These are phyloP conservation scores for Monosporascus sp. DNA, from an alignment of 2,329 filamentous ascomycete genomes.

Conservation along the genomic window DNA sequence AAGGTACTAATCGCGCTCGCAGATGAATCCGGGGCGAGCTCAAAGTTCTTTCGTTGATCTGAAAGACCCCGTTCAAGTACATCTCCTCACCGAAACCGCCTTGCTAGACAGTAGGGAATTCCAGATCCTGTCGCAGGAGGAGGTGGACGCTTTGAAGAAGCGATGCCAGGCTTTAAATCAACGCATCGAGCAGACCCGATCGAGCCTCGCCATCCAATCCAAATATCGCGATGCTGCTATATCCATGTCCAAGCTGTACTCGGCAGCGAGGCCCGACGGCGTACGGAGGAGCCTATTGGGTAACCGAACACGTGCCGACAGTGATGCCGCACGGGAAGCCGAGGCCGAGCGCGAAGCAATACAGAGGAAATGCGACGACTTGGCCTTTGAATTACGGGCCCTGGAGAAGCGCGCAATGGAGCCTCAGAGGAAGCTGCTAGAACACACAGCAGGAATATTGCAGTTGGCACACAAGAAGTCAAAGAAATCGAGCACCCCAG, in stretches of 20 bases:
- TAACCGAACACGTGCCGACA: slow-evolving; percentile 44
- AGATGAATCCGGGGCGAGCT: slow-evolving; percentile 48
- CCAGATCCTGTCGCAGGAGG: slow-evolving; percentile 82
- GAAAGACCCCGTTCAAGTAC: slow-evolving; percentile 74
- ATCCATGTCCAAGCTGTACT: slow-evolving; percentile 78
- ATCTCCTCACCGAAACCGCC: slow-evolving; percentile 89
- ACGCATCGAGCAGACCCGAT: slow-evolving; percentile 75
- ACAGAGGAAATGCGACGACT: slow-evolving; percentile 77
- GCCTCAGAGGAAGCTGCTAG: slow-evolving; percentile 69
- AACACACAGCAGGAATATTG: slow-evolving; percentile 89
- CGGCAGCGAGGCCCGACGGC: slow-evolving; percentile 44
- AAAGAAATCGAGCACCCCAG: slow-evolving; percentile 48
- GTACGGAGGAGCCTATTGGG: slow-evolving; percentile 46
- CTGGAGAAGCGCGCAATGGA: slow-evolving; percentile 73
- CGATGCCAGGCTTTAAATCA: slow-evolving; percentile 67
- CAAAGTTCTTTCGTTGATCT: slow-evolving; percentile 58
- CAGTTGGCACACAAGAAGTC: slow-evolving; percentile 81
- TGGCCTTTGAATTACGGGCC: slow-evolving; percentile 74
- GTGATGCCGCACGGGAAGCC: slow-evolving; percentile 52
- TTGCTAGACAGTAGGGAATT: slow-evolving; percentile 82
- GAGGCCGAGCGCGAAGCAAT: slow-evolving; percentile 71
- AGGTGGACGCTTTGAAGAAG: slow-evolving; percentile 88
- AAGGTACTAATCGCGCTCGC: slow-evolving; percentile 7
- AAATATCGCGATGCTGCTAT: slow-evolving; percentile 92
- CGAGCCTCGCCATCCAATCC: slow-evolving; percentile 81